phyloP scores from a whole-genome alignment of 345 rosid genomes.

The Passiflora organensis region DNA sequence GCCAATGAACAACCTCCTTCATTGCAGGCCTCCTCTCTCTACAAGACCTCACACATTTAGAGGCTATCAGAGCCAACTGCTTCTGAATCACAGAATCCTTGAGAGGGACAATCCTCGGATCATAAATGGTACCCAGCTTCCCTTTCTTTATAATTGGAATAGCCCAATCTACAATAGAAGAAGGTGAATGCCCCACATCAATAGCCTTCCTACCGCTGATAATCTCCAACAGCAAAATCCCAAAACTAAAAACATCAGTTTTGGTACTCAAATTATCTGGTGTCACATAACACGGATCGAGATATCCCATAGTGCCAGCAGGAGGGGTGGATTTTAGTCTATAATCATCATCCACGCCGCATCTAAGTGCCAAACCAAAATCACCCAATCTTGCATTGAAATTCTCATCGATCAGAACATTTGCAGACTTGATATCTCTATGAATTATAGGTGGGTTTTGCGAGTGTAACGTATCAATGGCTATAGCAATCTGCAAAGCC shows the following conservation, averaged over 20 bases:
- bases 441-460: conserved; percentile 79
- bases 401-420: conserved; percentile 82
- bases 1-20: conserved; percentile 85
- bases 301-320: conserved; percentile 95
- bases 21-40: conserved; percentile 91
- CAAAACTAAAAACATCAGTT: conserved; percentile 94
- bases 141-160: conserved; percentile 85
- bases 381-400: conserved; percentile 90
- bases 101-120: conserved; percentile 62
- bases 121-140: conserved; percentile 70
- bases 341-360: conserved; percentile 65
- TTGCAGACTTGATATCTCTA: conserved; percentile 96
- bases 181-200: conserved; percentile 82
- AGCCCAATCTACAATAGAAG: conserved; percentile 95
- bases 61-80: conserved; percentile 76
- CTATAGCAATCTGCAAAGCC: conserved; percentile 83
- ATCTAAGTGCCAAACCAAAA: conserved; percentile 87
- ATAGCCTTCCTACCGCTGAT: conserved; percentile 94
- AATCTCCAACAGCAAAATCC: conserved; percentile 89
- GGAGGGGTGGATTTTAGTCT: conserved; percentile 86
- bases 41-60: conserved; percentile 92
- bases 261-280: conserved; percentile 91
- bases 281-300: conserved; percentile 95
- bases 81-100: conserved; percentile 65
- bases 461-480: conserved; percentile 66